These are phyloP conservation scores for Pyrenula massariospora DNA, from an alignment of 495 filamentous ascomycete species.

Conservation along the genomic window DNA sequence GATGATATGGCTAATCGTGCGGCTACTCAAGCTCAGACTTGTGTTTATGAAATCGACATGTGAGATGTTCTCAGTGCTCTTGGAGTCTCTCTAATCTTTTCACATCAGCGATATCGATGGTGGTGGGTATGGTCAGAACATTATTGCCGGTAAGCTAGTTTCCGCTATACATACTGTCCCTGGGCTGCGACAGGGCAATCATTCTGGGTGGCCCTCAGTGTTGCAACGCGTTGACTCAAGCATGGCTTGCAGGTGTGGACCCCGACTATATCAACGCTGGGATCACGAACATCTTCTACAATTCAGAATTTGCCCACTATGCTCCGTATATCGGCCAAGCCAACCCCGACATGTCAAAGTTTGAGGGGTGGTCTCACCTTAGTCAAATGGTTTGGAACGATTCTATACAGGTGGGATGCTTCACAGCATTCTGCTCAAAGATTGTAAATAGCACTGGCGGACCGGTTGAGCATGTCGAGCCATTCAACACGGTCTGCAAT, in stretches of 20 bases:
- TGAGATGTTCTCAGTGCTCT: conserved; percentile 30
- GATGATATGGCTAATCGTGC: conserved; percentile 52
- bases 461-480: conserved; percentile 30
- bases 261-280: conserved; percentile 43
- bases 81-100: background rate
- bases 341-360: conserved; percentile 43
- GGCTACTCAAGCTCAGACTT: conserved; percentile 34
- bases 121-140: conserved; percentile 77
- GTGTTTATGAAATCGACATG: conserved; percentile 66
- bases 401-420: conserved; percentile 64
- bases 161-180: too few relatives aligned
- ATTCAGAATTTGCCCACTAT: conserved; percentile 53
- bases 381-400: conserved; percentile 81
- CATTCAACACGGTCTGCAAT: conserved; percentile 78
- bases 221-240: too few relatives aligned
- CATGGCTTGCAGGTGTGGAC: conserved; percentile 23
- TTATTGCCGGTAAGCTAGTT: conserved; percentile 33
- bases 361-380: conserved; percentile 73
- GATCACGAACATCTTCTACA: conserved; percentile 75
- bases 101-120: conserved; percentile 26
- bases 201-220: too few relatives aligned
- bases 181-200: too few relatives aligned
- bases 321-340: conserved; percentile 28
- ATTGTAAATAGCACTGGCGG: conserved; percentile 35
- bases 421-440: conserved; percentile 41